Conservation (phyloP, 768 basidiomycete species). For the Tephrocybe sp. region DNA sequence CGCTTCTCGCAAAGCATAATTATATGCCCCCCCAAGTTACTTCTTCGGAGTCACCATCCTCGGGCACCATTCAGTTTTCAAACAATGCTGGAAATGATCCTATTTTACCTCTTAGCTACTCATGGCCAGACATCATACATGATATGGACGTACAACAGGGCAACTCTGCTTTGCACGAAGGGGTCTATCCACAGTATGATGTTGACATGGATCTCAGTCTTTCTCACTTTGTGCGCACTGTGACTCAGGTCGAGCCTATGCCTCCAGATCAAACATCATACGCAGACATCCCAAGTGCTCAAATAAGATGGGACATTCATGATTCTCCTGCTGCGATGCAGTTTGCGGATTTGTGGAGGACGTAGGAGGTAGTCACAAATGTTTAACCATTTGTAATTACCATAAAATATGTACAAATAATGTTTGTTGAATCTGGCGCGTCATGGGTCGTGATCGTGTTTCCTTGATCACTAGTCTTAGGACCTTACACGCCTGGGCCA, state of each 20-base stretch:
- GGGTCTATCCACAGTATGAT: constrained; percentile 16
- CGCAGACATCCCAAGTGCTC: background rate
- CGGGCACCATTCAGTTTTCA: constrained; percentile 18
- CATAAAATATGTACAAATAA: constrained; percentile 14
- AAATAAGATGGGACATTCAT: constrained; percentile 8
- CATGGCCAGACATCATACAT: constrained; percentile 42
- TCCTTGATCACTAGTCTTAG: background rate
- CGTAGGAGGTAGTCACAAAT: background rate
- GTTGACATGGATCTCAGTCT: constrained; percentile 48
- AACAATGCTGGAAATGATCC: constrained; percentile 16
- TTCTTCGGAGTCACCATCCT: background rate
- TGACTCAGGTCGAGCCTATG: constrained; percentile 19
- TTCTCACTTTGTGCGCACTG: constrained; percentile 40
- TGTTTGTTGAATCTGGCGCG: constrained; percentile 9
- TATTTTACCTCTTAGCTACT: constrained; percentile 30
- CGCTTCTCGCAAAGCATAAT: constrained; percentile 40
- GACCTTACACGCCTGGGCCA: background rate
- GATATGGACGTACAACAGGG: background rate
- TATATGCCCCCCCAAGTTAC: constrained; percentile 6
- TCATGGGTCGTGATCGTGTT: constrained; percentile 1
- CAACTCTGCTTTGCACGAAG: background rate
- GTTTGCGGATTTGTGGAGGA: constrained; percentile 15
- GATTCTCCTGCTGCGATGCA: background rate
- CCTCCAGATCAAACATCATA: constrained; percentile 8
- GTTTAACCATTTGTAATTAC: too few relatives aligned